Percentiles rank a stretch among this genome's conserved stretches.
phyloP scores from a whole-genome alignment of 495 filamentous ascomycete species.

The Aspergillus affinis region DNA sequence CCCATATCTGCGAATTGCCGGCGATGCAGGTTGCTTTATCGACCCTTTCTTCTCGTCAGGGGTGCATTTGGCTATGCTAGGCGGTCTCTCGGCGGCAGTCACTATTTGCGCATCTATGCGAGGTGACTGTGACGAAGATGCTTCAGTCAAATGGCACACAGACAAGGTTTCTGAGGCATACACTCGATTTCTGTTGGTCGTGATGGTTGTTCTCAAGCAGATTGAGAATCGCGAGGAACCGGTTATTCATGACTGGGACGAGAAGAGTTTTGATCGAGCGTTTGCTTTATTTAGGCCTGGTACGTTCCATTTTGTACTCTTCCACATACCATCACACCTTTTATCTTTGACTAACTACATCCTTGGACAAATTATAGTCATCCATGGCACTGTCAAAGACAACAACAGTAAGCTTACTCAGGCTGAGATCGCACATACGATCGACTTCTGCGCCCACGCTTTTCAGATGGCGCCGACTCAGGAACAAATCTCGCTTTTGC shows the following conservation, averaged over 20 bases:
- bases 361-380: not conserved
- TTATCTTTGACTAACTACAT: not conserved
- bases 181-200: not conserved
- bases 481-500: not conserved
- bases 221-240: not conserved
- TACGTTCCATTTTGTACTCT: not conserved
- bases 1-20: constrained; percentile 34
- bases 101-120: constrained; percentile 31
- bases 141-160: constrained; percentile 45
- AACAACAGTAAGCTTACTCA: not conserved
- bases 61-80: constrained; percentile 47
- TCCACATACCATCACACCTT: too few species aligned
- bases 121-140: constrained; percentile 38
- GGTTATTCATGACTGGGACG: not conserved
- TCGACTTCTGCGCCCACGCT: not conserved
- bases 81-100: constrained; percentile 47
- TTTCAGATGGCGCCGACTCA: not conserved
- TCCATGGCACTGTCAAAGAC: not conserved
- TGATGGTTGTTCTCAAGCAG: not conserved
- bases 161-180: not conserved
- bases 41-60: constrained; percentile 48
- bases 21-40: constrained; percentile 47
- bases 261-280: not conserved
- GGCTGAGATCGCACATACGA: not conserved
- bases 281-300: not conserved